A percentile compares a stretch with the other conserved stretches of the same genome.
Conservation (phyloP, 2,329 filamentous ascomycete genomes). For the Byssoonygena ceratinophila region DNA sequence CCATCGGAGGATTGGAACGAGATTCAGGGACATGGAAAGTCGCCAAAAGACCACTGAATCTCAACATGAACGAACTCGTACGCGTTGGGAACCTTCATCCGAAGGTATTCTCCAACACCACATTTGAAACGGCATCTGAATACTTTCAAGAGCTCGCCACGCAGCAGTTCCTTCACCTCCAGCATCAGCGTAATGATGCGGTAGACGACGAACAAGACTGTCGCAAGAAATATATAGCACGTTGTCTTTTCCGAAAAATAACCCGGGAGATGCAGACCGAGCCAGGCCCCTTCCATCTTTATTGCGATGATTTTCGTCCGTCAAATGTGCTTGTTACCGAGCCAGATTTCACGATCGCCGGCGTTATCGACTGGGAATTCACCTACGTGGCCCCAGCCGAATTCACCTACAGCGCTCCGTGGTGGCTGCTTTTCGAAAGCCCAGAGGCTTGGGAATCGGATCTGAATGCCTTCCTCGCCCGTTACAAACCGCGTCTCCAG, state of each 20-base stretch:
- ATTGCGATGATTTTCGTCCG: conserved; percentile 22
- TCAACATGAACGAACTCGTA: conserved; percentile 17
- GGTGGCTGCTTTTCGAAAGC: conserved; percentile 20
- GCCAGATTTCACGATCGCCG: conserved; percentile 16
- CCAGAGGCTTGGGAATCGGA: conserved; percentile 20
- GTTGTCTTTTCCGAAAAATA: conserved; percentile 34
- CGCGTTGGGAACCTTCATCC: conserved; percentile 14
- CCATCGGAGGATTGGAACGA: conserved; percentile 15
- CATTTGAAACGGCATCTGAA: conserved; percentile 8
- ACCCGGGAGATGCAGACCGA: conserved; percentile 19
- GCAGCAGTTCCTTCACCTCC: conserved; percentile 22
- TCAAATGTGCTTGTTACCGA: conserved; percentile 22
- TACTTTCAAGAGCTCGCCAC: conserved; percentile 14
- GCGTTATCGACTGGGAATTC: conserved; percentile 26
- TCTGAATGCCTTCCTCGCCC: conserved; percentile 21
- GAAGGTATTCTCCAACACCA: neutral
- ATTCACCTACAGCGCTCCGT: conserved; percentile 20
- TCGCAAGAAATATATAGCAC: conserved; percentile 37
- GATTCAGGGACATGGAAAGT: conserved; percentile 5
- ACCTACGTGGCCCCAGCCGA: conserved; percentile 20
- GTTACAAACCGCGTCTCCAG: conserved; percentile 20
- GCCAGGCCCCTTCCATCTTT: conserved; percentile 20
- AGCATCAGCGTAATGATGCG: conserved; percentile 36
- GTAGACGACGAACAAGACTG: conserved; percentile 33
- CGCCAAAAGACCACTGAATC: conserved; percentile 11